Percentiles rank a stretch among this genome's conserved stretches.
phyloP scores from a whole-genome alignment of 2,329 filamentous ascomycete genomes.

The Penicillium sp. region DNA sequence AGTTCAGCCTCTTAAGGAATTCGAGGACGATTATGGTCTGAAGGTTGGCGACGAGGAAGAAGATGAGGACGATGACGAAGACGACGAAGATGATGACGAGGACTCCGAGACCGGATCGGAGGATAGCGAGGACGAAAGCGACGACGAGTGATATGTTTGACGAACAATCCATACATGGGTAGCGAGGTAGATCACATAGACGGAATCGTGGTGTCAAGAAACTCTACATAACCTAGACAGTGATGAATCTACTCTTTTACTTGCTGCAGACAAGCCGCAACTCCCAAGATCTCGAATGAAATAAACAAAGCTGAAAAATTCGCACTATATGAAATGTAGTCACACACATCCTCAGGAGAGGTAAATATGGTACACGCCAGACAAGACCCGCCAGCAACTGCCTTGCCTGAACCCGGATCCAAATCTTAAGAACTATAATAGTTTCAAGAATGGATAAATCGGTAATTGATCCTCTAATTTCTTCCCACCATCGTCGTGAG shows the following conservation, averaged over 20 bases:
- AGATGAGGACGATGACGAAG: conserved; percentile 58
- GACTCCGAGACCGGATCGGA: conserved; percentile 48
- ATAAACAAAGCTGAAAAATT: conserved; percentile 7
- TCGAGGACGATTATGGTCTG: conserved; percentile 87
- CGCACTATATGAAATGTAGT: conserved; percentile 14
- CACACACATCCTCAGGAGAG: conserved; percentile 13
- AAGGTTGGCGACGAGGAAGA: conserved; percentile 61
- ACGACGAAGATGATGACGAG: conserved; percentile 47
- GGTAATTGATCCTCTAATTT: background rate
- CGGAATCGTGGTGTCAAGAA: conserved; percentile 3
- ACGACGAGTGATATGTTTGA: conserved; percentile 29
- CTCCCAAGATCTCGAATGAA: background rate
- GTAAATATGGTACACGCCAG: conserved; percentile 25
- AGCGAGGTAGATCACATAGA: conserved; percentile 15
- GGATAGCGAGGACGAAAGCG: conserved; percentile 46
- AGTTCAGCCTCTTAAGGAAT: conserved; percentile 70
- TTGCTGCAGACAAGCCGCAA: background rate
- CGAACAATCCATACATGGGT: conserved; percentile 8
- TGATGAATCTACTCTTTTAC: conserved; percentile 5
- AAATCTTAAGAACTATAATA: background rate
- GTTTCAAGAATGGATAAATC: background rate
- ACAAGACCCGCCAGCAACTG: conserved; percentile 10
- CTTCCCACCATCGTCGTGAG: background rate
- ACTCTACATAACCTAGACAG: background rate
- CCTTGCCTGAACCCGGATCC: conserved; percentile 4